These are phyloP conservation scores for Ulota crispa DNA, from an alignment of 225 moss, liverwort and hornwort species.

Conservation along the genomic window DNA sequence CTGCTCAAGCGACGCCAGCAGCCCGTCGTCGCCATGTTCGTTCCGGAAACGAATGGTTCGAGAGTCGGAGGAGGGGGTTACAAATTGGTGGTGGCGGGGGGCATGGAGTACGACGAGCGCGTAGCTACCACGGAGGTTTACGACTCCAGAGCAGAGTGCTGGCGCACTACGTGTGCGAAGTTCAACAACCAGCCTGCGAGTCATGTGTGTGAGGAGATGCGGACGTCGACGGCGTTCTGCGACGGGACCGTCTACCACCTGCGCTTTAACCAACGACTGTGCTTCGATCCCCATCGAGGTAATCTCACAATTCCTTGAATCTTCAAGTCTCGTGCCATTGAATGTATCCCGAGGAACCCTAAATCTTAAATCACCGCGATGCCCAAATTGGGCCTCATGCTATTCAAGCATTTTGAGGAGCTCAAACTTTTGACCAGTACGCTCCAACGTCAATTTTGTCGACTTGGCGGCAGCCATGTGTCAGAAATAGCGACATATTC, in stretches of 20 bases:
- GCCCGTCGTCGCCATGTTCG: conserved; percentile 47
- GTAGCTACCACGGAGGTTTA: conserved; percentile 54
- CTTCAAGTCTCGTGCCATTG: not conserved
- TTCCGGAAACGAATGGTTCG: not conserved
- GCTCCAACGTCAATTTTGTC: no score
- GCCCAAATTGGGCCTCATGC: no score
- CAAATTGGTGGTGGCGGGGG: conserved; percentile 55
- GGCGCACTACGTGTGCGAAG: conserved; percentile 45
- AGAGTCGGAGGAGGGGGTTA: conserved; percentile 6
- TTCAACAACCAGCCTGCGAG: conserved; percentile 30
- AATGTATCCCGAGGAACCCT: not conserved
- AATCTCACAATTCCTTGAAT: not conserved
- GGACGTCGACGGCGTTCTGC: conserved; percentile 48
- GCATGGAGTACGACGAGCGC: conserved; percentile 41
- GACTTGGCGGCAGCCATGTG: no score
- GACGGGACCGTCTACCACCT: conserved; percentile 51
- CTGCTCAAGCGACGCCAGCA: conserved; percentile 44
- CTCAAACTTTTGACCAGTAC: no score
- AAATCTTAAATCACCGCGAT: no score
- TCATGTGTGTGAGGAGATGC: conserved; percentile 51
- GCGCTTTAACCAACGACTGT: conserved; percentile 48
- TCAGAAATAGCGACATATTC: no score
- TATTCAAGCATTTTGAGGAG: no score
- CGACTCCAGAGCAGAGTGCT: conserved; percentile 50
- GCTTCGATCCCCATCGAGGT: conserved; percentile 44